phyloP scores from a whole-genome alignment of 2,329 filamentous ascomycete genomes.

The Claviceps purpurea region DNA sequence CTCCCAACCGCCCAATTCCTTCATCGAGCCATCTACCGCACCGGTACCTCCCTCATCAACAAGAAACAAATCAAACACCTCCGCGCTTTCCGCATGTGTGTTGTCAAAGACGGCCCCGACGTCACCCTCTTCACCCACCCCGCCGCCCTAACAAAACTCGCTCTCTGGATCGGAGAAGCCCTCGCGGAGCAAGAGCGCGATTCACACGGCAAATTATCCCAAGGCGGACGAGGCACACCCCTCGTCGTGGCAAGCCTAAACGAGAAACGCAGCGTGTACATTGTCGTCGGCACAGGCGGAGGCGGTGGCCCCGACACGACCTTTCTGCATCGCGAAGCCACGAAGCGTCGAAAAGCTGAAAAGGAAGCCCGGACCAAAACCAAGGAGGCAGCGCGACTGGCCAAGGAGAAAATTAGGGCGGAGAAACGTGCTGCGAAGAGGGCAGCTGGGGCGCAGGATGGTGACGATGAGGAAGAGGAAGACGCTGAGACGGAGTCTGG shows the following conservation, averaged over 20 bases:
- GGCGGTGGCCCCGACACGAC: slow-evolving; percentile 64
- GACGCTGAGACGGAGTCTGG: slow-evolving; percentile 33
- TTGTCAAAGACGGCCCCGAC: slow-evolving; percentile 90
- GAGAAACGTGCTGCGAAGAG: slow-evolving; percentile 48
- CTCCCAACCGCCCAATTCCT: slow-evolving; percentile 78
- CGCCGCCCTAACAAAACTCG: slow-evolving; percentile 82
- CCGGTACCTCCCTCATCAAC: slow-evolving; percentile 78
- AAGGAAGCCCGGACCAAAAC: slow-evolving; percentile 50
- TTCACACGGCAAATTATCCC: slow-evolving; percentile 51
- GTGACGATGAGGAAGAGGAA: slow-evolving; percentile 31
- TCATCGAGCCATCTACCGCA: slow-evolving; percentile 83
- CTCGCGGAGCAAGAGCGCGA: slow-evolving; percentile 81
- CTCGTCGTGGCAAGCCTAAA: slow-evolving; percentile 85
- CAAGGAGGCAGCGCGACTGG: slow-evolving; percentile 42
- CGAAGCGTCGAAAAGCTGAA: slow-evolving; percentile 48
- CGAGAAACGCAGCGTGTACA: slow-evolving; percentile 73
- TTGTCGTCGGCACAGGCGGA: slow-evolving; percentile 85
- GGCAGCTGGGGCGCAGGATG: slow-evolving; percentile 26
- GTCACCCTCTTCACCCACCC: slow-evolving; percentile 86
- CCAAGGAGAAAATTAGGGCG: slow-evolving; percentile 44
- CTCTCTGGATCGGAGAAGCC: slow-evolving; percentile 87
- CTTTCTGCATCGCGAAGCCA: slow-evolving; percentile 53
- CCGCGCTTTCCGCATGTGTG: slow-evolving; percentile 83
- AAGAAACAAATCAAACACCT: slow-evolving; percentile 92
- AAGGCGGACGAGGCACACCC: slow-evolving; percentile 62